Evolutionary conservation across 805 yeast genomes (phyloP), one percentile per base, ranked within the genome.

Genomic region (Saccharomycopsis amapae): DNA sequence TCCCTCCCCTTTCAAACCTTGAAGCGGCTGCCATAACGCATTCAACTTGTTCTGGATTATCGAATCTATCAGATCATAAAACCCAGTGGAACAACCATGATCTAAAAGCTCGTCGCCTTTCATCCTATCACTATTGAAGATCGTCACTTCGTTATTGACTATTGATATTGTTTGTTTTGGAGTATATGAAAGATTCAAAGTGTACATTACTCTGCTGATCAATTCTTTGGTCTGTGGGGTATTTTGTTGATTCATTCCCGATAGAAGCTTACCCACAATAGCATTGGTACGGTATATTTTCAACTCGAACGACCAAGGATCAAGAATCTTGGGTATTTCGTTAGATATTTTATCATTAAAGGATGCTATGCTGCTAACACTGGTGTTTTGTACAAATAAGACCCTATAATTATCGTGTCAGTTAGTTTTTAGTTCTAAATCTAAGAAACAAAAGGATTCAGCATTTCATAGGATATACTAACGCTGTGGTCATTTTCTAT

Each of bases 341-440:
- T 81, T 81, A 3, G 82, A 73, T 13, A 85, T 70, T 46, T 74
- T 72, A 59, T 85, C 94, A 58, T 83, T 88, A 55, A 83, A 75
- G 37, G 75, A 72, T 0, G 84, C 68, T 26, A 85, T 81, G 4
- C 83, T 73, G 41, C 75, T 79, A 2, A 84, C 81, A 2, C 72
- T 57, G 4, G 75, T 72, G 52, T 70, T 67, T 36, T 65, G 65
- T 1, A 68, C 69, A 37, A 68, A 58, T 2, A 69, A 53, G 1
- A 71, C 69, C 1, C 74, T 68, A 20, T 5, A 19, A n/a, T 34
- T n/a, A n/a, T n/a, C n/a, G n/a, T n/a, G n/a, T n/a, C n/a, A n/a
- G n/a, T n/a, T n/a, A n/a, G n/a, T n/a, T n/a, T n/a, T n/a, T n/a
- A n/a, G n/a, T n/a, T n/a, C n/a, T n/a, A n/a, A n/a, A n/a, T n/a